Conservation (phyloP, 495 filamentous ascomycete genomes). For the Daldinia childiae region DNA sequence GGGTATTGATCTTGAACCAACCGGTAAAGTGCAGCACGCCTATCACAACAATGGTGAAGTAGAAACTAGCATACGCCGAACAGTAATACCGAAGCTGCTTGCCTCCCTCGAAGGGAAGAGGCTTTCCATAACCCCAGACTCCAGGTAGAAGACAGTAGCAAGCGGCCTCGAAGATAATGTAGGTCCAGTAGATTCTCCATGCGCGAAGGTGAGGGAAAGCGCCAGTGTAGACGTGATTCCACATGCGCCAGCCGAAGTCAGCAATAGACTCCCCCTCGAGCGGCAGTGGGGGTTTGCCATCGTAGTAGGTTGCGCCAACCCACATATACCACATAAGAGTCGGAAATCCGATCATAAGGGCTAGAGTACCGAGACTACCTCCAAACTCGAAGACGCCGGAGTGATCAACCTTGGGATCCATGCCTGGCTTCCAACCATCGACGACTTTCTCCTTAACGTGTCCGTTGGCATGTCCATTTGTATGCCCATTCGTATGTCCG, state of each 20-base stretch:
- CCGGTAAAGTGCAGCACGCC: slow-evolving; percentile 78
- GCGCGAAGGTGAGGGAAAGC: slow-evolving; percentile 82
- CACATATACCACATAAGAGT: slow-evolving; percentile 99
- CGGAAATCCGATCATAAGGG: slow-evolving; percentile 94
- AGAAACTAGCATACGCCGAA: slow-evolving; percentile 87
- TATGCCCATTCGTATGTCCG: slow-evolving; percentile 35
- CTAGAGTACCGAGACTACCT: slow-evolving; percentile 75
- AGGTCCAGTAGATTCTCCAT: slow-evolving; percentile 93
- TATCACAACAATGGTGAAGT: slow-evolving; percentile 77
- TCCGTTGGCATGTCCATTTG: slow-evolving; percentile 56
- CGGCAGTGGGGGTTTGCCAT: slow-evolving; percentile 79
- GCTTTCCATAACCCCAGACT: slow-evolving; percentile 83
- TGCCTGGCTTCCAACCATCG: slow-evolving; percentile 72
- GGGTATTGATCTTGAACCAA: slow-evolving; percentile 88
- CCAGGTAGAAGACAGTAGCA: slow-evolving; percentile 88
- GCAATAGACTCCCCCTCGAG: slow-evolving; percentile 68
- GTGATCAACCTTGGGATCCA: slow-evolving; percentile 81
- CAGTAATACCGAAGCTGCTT: slow-evolving; percentile 93
- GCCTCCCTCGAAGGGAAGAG: slow-evolving; percentile 81
- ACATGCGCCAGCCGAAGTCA: slow-evolving; percentile 75
- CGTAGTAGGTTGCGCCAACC: slow-evolving; percentile 92
- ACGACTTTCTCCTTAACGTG: slow-evolving; percentile 57
- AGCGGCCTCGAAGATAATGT: slow-evolving; percentile 82
- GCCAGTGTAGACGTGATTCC: slow-evolving; percentile 75
- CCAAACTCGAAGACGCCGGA: slow-evolving; percentile 90